Percentiles rank a stretch among this genome's conserved stretches.
phyloP scores from a whole-genome alignment of 371 early-diverging fungal genomes.

The Mortierella polycephala region DNA sequence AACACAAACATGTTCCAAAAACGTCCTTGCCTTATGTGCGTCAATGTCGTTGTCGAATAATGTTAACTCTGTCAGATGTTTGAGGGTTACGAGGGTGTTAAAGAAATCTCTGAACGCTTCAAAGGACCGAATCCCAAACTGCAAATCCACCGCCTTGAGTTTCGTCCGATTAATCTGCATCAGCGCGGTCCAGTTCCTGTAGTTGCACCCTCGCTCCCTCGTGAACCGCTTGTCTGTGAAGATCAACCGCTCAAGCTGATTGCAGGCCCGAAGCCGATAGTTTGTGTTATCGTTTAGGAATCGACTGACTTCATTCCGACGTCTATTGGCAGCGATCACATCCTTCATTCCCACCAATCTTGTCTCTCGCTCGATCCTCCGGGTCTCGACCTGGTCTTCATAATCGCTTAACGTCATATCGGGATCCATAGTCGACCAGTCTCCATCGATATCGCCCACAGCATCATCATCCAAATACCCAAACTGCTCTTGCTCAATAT shows the following conservation, averaged over 20 bases:
- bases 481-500: conserved; percentile 21
- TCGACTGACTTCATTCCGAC: conserved; percentile 22
- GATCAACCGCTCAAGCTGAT: conserved; percentile 29
- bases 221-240: conserved; percentile 31
- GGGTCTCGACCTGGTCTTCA: conserved; percentile 20
- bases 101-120: conserved; percentile 32
- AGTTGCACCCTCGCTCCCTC: conserved; percentile 33
- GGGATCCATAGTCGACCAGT: neutral
- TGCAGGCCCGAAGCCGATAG: conserved; percentile 19
- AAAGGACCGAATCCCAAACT: conserved; percentile 16
- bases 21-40: conserved; percentile 13
- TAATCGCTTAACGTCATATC: conserved; percentile 27
- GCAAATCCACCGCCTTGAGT: conserved; percentile 20
- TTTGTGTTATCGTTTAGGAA: conserved; percentile 33
- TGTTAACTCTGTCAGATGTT: conserved; percentile 18
- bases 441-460: neutral
- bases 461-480: conserved; percentile 29
- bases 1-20: conserved; percentile 23
- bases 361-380: conserved; percentile 2
- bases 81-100: conserved; percentile 4
- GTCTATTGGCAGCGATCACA: conserved; percentile 12
- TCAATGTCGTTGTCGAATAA: conserved; percentile 32
- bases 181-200: conserved; percentile 27
- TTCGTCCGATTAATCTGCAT: conserved; percentile 20
- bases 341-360: neutral